phyloP scores from a whole-genome alignment of 148 eudicot species.

The Drosera capensis region DNA sequence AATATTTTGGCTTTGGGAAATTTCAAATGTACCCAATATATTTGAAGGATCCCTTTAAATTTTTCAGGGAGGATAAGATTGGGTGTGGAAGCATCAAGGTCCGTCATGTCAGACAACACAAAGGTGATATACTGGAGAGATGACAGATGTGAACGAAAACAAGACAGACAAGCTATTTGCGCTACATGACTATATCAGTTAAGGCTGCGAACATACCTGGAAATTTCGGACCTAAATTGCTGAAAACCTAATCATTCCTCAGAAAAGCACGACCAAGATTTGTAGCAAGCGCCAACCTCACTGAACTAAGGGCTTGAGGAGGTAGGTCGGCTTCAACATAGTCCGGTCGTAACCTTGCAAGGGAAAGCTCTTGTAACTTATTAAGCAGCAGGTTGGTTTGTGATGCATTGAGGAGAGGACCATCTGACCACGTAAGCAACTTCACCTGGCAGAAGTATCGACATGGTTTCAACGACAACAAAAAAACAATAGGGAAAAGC shows the following conservation, averaged over 20 bases:
- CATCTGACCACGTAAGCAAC: conserved; percentile 66
- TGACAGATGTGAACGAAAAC: too few species aligned
- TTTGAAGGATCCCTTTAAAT: too few species aligned
- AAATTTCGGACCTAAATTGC: not conserved
- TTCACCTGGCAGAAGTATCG: conserved; percentile 54
- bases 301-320: conserved; percentile 62
- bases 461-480: not conserved
- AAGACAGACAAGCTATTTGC: too few species aligned
- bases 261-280: conserved; percentile 92
- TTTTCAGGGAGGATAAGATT: too few species aligned
- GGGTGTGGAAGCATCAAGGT: too few species aligned
- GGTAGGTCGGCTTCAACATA: conserved; percentile 64
- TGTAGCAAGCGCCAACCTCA: conserved; percentile 87
- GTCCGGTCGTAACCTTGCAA: conserved; percentile 74
- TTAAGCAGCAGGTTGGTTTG: conserved; percentile 70
- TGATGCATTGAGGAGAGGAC: conserved; percentile 66
- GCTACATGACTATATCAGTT: too few species aligned
- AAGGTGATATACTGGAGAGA: too few species aligned
- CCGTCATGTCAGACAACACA: too few species aligned
- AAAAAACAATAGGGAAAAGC: not conserved
- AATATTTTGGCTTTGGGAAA: too few species aligned
- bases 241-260: conserved; percentile 34
- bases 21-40: too few species aligned
- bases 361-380: conserved; percentile 82
- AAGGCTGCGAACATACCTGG: too few species aligned